Evolutionary conservation across 257 asterid species (phyloP), one percentile per base, ranked within the genome.

Genomic region (Sherardia arvensis): DNA sequence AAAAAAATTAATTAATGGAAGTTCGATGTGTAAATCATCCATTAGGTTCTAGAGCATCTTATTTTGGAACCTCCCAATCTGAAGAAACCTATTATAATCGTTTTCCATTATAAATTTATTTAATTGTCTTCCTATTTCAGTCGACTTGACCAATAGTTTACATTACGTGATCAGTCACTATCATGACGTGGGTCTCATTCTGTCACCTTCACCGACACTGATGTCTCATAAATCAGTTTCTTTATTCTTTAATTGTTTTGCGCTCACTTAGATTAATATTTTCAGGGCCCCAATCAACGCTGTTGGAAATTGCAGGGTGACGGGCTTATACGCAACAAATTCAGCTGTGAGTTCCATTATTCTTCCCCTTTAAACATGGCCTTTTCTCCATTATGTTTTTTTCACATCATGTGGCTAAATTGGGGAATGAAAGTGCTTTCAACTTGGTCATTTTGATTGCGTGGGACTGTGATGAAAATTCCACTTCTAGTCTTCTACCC

Each of bases 331-430:
- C 49, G 66, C 63, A 63, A 43, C 34, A 49, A 74, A 72, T 65
- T 79, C 73, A 53, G 68, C 49, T 34, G 95, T 90, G 84, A 74
- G 91, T 64, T 29, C 4, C 30, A n/a, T 27, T 17, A 4, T 14
- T 28, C 34, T 60, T 14, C 1, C 8, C 40, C 34, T 48, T 53
- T 55, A 28, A 30, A 34, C 66, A 12, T 67, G 28, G 59, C 36
- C 33, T 29, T 33, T 38, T 65, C 65, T 29, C 6, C 59, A 26
- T 8, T 48, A 5, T 54, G 55, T 66, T 27, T 36, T 28, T 27
- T 14, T 51, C 32, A n/a, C n/a, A 47, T 48, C 11, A 4, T 43
- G n/a, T n/a, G 62, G 51, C 22, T 60, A 22, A 4, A 62, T 20
- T 54, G 38, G 21, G 7, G 25, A 38, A 22, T 60, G 47, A 4